phyloP scores from a whole-genome alignment of 225 moss, liverwort and hornwort species.

The Bryoerythrophyllum caledonicum region DNA sequence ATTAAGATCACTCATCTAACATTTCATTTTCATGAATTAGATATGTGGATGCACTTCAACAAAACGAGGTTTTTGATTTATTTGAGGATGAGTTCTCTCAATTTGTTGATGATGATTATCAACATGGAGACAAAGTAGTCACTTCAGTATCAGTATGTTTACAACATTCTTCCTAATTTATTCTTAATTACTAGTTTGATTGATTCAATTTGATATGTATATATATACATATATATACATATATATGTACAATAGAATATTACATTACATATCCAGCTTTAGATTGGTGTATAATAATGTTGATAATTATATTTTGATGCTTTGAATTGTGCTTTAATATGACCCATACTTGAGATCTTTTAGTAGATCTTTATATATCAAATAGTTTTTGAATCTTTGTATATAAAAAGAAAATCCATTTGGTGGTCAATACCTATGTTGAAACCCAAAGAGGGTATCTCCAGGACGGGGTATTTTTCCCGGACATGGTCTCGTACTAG shows the following conservation, averaged over 20 bases:
- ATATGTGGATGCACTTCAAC: slow-evolving; percentile 87
- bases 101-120: slow-evolving; percentile 80
- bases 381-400: too few relatives aligned
- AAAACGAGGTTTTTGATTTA: slow-evolving; percentile 90
- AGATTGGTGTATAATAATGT: too few relatives aligned
- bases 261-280: background rate
- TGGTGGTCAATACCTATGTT: too few relatives aligned
- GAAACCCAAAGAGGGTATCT: too few relatives aligned
- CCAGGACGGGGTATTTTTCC: too few relatives aligned
- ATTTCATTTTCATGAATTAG: slow-evolving; percentile 32
- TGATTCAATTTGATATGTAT: too few relatives aligned
- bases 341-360: fast-evolving
- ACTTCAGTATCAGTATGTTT: slow-evolving; percentile 60
- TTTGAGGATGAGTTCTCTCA: slow-evolving; percentile 90
- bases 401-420: background rate
- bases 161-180: fast-evolving
- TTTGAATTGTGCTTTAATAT: background rate
- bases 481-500: too few relatives aligned
- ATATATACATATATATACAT: background rate
- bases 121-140: slow-evolving; percentile 69
- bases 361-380: too few relatives aligned
- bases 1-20: background rate
- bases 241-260: too few relatives aligned
- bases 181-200: background rate
- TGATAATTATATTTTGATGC: too few relatives aligned